A percentile compares a stretch with the other conserved stretches of the same genome.
These are phyloP conservation scores for Cytospora piceicola DNA, from an alignment of 2,329 filamentous ascomycete genomes.

Conservation along the genomic window DNA sequence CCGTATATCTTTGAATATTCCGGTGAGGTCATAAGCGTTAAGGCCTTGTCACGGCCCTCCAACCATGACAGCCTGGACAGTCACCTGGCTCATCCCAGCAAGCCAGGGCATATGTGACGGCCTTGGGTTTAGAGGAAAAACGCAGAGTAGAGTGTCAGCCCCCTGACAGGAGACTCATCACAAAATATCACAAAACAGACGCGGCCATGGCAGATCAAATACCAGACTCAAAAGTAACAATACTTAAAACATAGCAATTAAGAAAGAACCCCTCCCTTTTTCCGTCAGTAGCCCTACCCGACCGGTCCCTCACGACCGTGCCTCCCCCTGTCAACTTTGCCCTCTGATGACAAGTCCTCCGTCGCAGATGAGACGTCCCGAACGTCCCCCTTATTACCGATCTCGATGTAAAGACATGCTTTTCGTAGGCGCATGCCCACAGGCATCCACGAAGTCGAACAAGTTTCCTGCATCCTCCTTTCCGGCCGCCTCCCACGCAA, in stretches of 20 bases:
- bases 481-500: conserved; percentile 6
- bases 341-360: conserved; percentile 19
- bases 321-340: conserved; percentile 14
- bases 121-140: conserved; percentile 3
- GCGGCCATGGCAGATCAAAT: conserved; percentile 22
- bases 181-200: conserved; percentile 23
- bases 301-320: conserved; percentile 21
- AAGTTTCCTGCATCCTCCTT: conserved; percentile 2
- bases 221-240: conserved; percentile 29
- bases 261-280: conserved; percentile 22
- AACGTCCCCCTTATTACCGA: conserved; percentile 20
- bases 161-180: conserved; percentile 6
- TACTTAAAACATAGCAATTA: conserved; percentile 30
- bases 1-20: conserved; percentile 16
- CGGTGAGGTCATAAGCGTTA: conserved; percentile 6
- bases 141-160: conserved; percentile 6
- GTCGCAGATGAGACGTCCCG: neutral
- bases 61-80: neutral
- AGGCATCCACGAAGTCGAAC: conserved; percentile 23
- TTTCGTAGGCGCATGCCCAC: conserved; percentile 15
- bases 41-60: conserved; percentile 13
- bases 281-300: conserved; percentile 15
- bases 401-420: conserved; percentile 23
- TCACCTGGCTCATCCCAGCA: neutral
- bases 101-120: conserved; percentile 3